Evolutionary conservation across 352 stramenopile genomes (phyloP).

Genomic region (Globisporangium orthogonon): DNA sequence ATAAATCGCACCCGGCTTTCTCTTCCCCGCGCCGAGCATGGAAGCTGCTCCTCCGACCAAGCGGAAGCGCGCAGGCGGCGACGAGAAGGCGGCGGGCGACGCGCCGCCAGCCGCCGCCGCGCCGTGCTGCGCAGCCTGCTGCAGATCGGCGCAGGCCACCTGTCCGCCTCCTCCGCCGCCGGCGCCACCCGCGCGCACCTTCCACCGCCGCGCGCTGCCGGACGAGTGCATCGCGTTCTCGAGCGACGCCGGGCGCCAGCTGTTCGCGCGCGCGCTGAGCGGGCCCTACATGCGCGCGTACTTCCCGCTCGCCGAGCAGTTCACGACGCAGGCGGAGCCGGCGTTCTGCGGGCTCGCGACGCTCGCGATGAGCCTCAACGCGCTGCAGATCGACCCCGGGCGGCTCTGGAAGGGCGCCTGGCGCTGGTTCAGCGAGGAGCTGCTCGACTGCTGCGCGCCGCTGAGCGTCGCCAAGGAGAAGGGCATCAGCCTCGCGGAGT

Average conservation of each 20-base stretch:
- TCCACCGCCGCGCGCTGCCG: constrained; percentile 81
- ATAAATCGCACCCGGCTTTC: too few species aligned
- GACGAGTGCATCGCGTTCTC: constrained; percentile 78
- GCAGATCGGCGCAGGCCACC: too few species aligned
- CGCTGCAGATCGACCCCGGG: constrained; percentile 66
- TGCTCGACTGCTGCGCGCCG: constrained; percentile 77
- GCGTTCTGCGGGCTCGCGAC: constrained; percentile 87
- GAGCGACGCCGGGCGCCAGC: constrained; percentile 65
- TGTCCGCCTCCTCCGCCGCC: too few species aligned
- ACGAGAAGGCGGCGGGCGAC: too few species aligned
- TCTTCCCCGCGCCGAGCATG: too few species aligned
- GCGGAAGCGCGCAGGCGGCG: too few species aligned
- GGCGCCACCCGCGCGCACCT: too few species aligned
- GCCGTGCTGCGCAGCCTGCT: too few species aligned
- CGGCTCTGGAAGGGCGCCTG: constrained; percentile 74
- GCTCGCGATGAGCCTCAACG: constrained; percentile 78
- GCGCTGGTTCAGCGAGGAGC: constrained; percentile 82
- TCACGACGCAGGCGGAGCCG: constrained; percentile 89
- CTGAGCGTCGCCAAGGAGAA: constrained; percentile 63
- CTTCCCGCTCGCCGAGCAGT: constrained; percentile 89
- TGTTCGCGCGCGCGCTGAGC: constrained; percentile 75
- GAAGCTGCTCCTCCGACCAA: too few species aligned
- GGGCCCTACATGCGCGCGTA: constrained; percentile 85
- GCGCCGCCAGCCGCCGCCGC: too few species aligned
- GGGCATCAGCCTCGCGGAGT: constrained; percentile 66